These are phyloP conservation scores for Emericellopsis atlantica DNA, from an alignment of 2,329 filamentous ascomycete genomes.

Conservation along the genomic window DNA sequence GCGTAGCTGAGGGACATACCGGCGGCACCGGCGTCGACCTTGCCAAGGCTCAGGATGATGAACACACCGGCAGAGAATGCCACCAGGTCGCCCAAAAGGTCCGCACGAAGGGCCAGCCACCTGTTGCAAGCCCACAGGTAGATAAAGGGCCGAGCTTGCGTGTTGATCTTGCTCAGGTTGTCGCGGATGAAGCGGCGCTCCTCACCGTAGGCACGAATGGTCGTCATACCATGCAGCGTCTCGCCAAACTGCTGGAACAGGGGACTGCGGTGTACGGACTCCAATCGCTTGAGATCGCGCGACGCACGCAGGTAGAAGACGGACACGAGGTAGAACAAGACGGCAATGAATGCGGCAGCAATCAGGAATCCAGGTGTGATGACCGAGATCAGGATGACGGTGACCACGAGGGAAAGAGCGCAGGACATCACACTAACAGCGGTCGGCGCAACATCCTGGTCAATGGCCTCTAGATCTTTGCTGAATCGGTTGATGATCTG, in stretches of 20 bases:
- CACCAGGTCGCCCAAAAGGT: slow-evolving; percentile 80
- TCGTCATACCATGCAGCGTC: slow-evolving; percentile 87
- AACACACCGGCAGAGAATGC: slow-evolving; percentile 91
- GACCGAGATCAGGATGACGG: slow-evolving; percentile 71
- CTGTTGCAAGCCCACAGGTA: slow-evolving; percentile 94
- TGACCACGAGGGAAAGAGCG: slow-evolving; percentile 60
- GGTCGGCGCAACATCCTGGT: slow-evolving; percentile 89
- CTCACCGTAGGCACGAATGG: slow-evolving; percentile 91
- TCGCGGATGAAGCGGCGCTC: slow-evolving; percentile 88
- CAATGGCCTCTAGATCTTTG: slow-evolving; percentile 88
- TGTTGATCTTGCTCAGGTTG: slow-evolving; percentile 79
- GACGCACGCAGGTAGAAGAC: slow-evolving; percentile 84
- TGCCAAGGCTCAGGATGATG: slow-evolving; percentile 70
- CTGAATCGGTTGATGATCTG: slow-evolving; percentile 98
- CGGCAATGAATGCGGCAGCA: slow-evolving; percentile 72
- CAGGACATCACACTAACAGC: slow-evolving; percentile 66
- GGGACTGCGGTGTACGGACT: slow-evolving; percentile 87
- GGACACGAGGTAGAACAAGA: slow-evolving; percentile 72
- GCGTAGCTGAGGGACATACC: slow-evolving; percentile 93
- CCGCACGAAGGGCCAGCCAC: slow-evolving; percentile 89
- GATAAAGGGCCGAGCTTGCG: slow-evolving; percentile 85
- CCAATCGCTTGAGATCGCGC: slow-evolving; percentile 87
- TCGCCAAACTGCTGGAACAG: slow-evolving; percentile 98
- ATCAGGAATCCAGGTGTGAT: slow-evolving; percentile 89
- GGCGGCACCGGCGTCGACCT: slow-evolving; percentile 79